phyloP scores from a whole-genome alignment of 2,329 filamentous ascomycete species.

The Clarireedia homoeocarpa region DNA sequence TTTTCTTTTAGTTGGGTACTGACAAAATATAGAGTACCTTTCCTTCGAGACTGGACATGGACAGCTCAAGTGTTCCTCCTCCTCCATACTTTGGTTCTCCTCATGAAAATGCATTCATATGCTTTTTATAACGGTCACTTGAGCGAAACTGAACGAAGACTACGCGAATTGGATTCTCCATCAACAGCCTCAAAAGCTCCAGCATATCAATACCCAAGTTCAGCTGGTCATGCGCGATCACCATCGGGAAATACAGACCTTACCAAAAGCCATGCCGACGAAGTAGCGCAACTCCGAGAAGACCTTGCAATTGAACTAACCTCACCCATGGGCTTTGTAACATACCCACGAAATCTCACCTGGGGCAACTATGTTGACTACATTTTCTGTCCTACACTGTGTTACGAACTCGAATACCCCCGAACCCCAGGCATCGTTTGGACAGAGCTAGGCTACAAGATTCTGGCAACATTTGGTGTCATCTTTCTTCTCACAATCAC shows the following conservation, averaged over 20 bases:
- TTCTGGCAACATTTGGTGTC: conserved; percentile 85
- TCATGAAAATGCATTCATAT: conserved; percentile 99
- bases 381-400: conserved; percentile 86
- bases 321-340: conserved; percentile 80
- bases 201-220: conserved; percentile 65
- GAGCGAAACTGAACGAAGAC: conserved; percentile 73
- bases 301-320: conserved; percentile 86
- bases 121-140: conserved; percentile 97
- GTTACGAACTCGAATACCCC: conserved; percentile 96
- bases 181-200: conserved; percentile 60
- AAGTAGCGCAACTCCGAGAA: conserved; percentile 60
- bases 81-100: conserved; percentile 78
- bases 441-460: conserved; percentile 75
- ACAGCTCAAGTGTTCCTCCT: conserved; percentile 93
- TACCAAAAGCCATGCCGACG: conserved; percentile 28
- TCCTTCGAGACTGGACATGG: conserved; percentile 86
- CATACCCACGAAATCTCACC: conserved; percentile 85
- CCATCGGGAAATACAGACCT: conserved; percentile 13
- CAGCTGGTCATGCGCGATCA: conserved; percentile 18
- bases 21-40: conserved; percentile 54
- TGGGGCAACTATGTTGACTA: conserved; percentile 78
- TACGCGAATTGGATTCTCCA: conserved; percentile 72
- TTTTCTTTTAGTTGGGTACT: conserved; percentile 11
- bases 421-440: conserved; percentile 68
- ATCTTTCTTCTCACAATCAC: conserved; percentile 90